Evolutionary conservation across 2,329 filamentous ascomycete species (phyloP).

Genomic region (Xenoacremonium recifei): DNA sequence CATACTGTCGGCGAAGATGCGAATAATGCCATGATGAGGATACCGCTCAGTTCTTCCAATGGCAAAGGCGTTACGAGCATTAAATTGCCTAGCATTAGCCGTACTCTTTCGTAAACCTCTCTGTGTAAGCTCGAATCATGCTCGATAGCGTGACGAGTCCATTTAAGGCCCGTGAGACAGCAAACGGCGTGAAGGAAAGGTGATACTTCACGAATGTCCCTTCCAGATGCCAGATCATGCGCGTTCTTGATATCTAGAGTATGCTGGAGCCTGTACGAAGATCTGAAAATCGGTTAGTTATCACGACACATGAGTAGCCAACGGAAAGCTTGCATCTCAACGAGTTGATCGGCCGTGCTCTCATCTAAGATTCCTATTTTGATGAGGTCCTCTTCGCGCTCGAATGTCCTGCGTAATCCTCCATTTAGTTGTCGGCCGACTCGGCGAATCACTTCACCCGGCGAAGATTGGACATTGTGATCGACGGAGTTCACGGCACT

Average conservation of each 20-base stretch:
- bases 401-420: constrained; percentile 10
- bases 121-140: constrained; percentile 25
- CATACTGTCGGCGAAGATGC: constrained; percentile 18
- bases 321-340: constrained; percentile 2
- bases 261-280: constrained; percentile 10
- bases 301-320: no score
- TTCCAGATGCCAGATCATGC: constrained; percentile 10
- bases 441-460: constrained; percentile 13
- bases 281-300: constrained; percentile 3
- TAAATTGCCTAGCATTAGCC: constrained; percentile 36
- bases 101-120: constrained; percentile 39
- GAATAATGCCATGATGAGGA: constrained; percentile 36
- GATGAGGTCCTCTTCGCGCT: constrained; percentile 11
- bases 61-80: constrained; percentile 38
- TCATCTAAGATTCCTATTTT: constrained; percentile 8
- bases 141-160: constrained; percentile 16
- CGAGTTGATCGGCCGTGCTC: constrained; percentile 7
- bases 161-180: constrained; percentile 38
- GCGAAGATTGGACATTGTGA: constrained; percentile 9
- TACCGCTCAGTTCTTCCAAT: constrained; percentile 39
- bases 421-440: constrained; percentile 13
- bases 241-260: constrained; percentile 11
- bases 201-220: constrained; percentile 30
- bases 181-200: constrained; percentile 40
- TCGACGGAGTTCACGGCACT: constrained; percentile 10